Conservation (phyloP, 2,329 filamentous ascomycete genomes). For the Fusarium verrucosum region DNA sequence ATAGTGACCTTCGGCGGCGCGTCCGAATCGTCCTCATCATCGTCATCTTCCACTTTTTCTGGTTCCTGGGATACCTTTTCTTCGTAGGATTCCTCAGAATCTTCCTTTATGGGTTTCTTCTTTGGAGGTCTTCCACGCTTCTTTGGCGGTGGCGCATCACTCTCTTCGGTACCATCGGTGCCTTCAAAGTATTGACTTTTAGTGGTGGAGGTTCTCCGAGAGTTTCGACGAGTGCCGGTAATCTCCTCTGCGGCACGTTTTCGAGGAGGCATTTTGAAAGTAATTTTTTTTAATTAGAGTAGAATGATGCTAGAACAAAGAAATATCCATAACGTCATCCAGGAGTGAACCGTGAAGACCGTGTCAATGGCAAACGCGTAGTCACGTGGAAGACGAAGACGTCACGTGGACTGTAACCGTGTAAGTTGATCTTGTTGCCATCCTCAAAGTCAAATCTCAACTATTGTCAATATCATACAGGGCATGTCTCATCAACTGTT, state of each 20-base stretch:
- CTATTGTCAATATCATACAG: background rate
- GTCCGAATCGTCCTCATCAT: constrained; percentile 52
- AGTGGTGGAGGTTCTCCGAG: constrained; percentile 57
- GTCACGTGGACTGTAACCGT: no score
- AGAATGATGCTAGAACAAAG: background rate
- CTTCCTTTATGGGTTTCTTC: constrained; percentile 34
- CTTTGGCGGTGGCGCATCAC: constrained; percentile 44
- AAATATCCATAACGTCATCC: constrained; percentile 42
- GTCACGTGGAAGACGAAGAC: no score
- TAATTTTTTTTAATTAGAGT: background rate
- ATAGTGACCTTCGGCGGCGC: constrained; percentile 49
- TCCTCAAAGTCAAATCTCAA: background rate
- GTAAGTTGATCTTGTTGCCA: no score
- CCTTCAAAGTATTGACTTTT: constrained; percentile 64
- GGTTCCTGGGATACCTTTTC: constrained; percentile 40
- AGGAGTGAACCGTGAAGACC: no score
- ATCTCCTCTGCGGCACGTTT: constrained; percentile 51
- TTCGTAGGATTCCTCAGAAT: constrained; percentile 43
- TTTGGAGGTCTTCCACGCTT: constrained; percentile 44
- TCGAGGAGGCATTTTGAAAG: constrained; percentile 49
- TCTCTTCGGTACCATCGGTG: constrained; percentile 31
- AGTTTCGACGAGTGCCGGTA: constrained; percentile 55
- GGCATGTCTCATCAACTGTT: background rate
- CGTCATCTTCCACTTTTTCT: constrained; percentile 45
- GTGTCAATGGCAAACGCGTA: no score